A percentile compares a stretch with the other conserved stretches of the same genome.
These are phyloP conservation scores for Cercospora citrullina DNA, from an alignment of 2,329 filamentous ascomycete species.

Conservation along the genomic window DNA sequence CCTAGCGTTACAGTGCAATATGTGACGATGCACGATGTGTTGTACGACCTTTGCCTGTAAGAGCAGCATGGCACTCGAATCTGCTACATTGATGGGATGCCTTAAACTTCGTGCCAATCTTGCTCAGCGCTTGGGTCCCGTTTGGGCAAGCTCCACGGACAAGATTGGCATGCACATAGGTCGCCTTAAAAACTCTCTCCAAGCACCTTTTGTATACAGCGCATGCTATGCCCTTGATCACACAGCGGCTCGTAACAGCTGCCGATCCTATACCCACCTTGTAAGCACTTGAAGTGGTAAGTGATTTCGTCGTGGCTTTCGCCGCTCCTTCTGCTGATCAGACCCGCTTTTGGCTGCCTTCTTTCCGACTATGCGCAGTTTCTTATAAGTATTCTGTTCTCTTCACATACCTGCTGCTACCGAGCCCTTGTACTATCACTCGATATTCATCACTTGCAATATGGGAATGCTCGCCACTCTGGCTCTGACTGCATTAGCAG, in stretches of 20 bases:
- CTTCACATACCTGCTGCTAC: background rate
- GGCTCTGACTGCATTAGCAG: conserved; percentile 2
- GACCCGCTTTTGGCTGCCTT: background rate
- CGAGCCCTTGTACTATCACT: background rate
- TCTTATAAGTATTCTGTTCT: background rate
- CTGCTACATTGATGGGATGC: background rate
- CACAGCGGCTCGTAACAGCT: background rate
- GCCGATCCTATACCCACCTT: background rate
- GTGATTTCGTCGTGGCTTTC: background rate
- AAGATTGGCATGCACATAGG: background rate
- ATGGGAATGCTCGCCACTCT: background rate
- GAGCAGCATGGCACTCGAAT: background rate
- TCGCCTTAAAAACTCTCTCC: background rate
- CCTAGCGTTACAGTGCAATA: background rate
- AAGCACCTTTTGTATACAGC: background rate
- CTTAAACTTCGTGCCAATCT: background rate
- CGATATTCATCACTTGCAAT: background rate
- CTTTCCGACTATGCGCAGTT: background rate
- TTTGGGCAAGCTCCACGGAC: background rate
- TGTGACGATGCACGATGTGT: background rate
- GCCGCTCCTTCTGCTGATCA: background rate
- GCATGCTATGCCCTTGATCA: background rate
- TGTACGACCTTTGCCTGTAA: background rate
- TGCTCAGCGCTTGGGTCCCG: background rate
- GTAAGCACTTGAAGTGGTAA: background rate